Evolutionary conservation across 495 filamentous ascomycete genomes (phyloP).

Genomic region (Chaetomium tenue): DNA sequence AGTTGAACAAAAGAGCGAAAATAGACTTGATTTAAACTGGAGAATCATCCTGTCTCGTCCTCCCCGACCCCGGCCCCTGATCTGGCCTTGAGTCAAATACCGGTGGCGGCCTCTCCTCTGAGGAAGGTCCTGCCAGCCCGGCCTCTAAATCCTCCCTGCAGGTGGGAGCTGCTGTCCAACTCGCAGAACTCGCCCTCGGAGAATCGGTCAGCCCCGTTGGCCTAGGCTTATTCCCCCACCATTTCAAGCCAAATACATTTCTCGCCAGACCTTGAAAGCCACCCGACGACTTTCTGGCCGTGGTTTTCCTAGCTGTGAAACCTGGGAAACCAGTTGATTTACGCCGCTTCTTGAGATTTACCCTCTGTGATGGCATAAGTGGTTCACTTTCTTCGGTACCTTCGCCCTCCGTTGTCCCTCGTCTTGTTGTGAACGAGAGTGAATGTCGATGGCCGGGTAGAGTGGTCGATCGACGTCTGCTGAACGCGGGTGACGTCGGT

Average conservation of each 20-base stretch:
- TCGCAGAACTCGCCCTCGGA: slow-evolving; percentile 1
- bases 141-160: slow-evolving; percentile 23
- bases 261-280: slow-evolving; percentile 42
- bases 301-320: slow-evolving; percentile 45
- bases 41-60: slow-evolving; percentile 16
- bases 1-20: slow-evolving; percentile 2
- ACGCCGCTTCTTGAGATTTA: slow-evolving; percentile 41
- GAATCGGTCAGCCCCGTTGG: slow-evolving; percentile 7
- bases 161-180: background rate
- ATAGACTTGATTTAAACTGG: slow-evolving; percentile 9
- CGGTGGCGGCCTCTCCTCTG: background rate
- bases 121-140: background rate
- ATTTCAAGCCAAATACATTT: slow-evolving; percentile 41
- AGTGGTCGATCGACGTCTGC: slow-evolving; percentile 41
- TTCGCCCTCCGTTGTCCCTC: slow-evolving; percentile 29
- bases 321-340: slow-evolving; percentile 56
- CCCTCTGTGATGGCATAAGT: slow-evolving; percentile 30
- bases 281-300: slow-evolving; percentile 31
- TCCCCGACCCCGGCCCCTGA: background rate
- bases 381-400: slow-evolving; percentile 22
- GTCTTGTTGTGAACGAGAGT: slow-evolving; percentile 30
- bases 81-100: background rate
- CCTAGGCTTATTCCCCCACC: slow-evolving; percentile 36
- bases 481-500: slow-evolving; percentile 33
- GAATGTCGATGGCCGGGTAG: slow-evolving; percentile 35